Evolutionary conservation across 176 grass and related monocot genomes (phyloP).

Genomic region (Cymbopogon citratus): DNA sequence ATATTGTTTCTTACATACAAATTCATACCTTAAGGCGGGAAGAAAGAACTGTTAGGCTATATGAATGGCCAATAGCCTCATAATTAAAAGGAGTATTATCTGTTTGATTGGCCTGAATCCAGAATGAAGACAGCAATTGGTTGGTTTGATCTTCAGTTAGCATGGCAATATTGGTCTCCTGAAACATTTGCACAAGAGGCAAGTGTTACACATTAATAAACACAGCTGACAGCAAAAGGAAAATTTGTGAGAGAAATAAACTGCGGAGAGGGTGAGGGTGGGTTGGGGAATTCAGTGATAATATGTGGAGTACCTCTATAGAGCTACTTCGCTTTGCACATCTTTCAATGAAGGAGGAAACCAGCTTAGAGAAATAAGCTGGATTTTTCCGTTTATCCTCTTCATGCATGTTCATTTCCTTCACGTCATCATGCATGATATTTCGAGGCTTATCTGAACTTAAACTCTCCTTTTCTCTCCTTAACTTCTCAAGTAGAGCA

Average conservation of each 20-base stretch:
- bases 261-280: neutral
- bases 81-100: slow-evolving; percentile 92
- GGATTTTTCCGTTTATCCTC: slow-evolving; percentile 62
- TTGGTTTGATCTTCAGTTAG: slow-evolving; percentile 87
- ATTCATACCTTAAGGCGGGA: slow-evolving; percentile 58
- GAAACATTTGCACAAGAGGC: slow-evolving; percentile 14
- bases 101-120: slow-evolving; percentile 75
- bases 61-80: slow-evolving; percentile 91
- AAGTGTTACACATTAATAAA: neutral
- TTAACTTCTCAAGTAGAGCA: slow-evolving; percentile 91
- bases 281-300: neutral
- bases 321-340: slow-evolving; percentile 39
- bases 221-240: neutral
- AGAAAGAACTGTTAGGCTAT: slow-evolving; percentile 71
- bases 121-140: slow-evolving; percentile 82
- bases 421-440: slow-evolving; percentile 41
- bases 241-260: slow-evolving; percentile 2
- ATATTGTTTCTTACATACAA: neutral
- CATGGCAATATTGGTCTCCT: slow-evolving; percentile 62
- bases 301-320: slow-evolving; percentile 28
- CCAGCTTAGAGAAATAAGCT: slow-evolving; percentile 76
- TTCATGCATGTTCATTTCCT: slow-evolving; percentile 42
- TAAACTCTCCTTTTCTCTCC: slow-evolving; percentile 81
- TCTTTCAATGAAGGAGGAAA: slow-evolving; percentile 72
- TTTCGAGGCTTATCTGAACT: slow-evolving; percentile 62